Evolutionary conservation across 176 grass and related monocot genomes (phyloP).

Genomic region (Areca catechu): DNA sequence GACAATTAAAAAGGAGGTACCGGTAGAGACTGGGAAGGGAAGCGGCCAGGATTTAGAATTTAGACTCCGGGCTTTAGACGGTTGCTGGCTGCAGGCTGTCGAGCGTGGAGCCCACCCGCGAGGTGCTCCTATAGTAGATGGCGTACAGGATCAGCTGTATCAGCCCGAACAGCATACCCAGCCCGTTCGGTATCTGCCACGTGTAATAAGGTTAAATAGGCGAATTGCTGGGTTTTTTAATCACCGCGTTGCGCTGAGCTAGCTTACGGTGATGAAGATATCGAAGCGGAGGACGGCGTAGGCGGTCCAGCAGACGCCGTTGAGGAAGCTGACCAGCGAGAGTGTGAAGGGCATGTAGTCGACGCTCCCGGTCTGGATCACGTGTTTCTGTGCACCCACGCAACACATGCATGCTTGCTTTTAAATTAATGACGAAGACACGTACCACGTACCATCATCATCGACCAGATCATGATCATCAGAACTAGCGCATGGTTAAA

Average conservation of each 20-base stretch:
- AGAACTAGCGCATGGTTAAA: no score
- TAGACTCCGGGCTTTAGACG: not conserved
- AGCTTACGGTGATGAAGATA: conserved; percentile 42
- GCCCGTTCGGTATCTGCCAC: conserved; percentile 51
- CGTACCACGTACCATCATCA: no score
- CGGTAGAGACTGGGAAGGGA: no score
- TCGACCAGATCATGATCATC: no score
- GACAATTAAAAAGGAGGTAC: no score
- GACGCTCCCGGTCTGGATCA: conserved; percentile 63
- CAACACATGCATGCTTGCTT: no score
- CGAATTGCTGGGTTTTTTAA: no score
- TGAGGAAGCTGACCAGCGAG: conserved; percentile 43
- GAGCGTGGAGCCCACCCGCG: conserved; percentile 15
- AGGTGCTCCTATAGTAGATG: conserved; percentile 42
- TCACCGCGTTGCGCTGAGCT: no score
- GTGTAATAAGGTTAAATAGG: conserved; percentile 3
- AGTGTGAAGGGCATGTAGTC: conserved; percentile 61
- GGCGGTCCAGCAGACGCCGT: conserved; percentile 55
- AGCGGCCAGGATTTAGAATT: no score
- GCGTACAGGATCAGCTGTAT: conserved; percentile 58
- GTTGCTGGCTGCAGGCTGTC: conserved; percentile 33
- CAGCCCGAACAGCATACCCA: conserved; percentile 37
- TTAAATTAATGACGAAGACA: no score
- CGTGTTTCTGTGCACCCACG: conserved; percentile 23
- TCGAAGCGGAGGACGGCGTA: conserved; percentile 72